Percentiles rank a stretch among this genome's conserved stretches.
phyloP scores from a whole-genome alignment of 192 early-diverging fungal species.

The Coemansia sp. region DNA sequence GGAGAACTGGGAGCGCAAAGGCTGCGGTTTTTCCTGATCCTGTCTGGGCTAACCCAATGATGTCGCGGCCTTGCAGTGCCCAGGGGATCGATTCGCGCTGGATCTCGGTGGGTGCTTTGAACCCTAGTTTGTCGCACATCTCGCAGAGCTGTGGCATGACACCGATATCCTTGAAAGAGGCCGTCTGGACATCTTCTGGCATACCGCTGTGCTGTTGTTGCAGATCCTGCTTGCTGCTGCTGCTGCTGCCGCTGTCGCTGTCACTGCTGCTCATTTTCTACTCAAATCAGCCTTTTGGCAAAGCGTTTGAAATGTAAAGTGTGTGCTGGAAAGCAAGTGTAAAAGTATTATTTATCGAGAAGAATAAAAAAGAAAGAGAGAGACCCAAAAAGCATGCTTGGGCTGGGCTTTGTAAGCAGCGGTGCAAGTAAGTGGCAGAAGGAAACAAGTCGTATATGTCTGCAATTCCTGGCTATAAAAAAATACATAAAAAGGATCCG shows the following conservation, averaged over 20 bases:
- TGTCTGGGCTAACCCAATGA: slow-evolving; percentile 98
- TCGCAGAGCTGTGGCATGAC: slow-evolving; percentile 85
- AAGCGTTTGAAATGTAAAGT: background rate
- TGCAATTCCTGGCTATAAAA: too few species aligned
- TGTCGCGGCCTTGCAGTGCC: slow-evolving; percentile 86
- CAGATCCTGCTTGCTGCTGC: background rate
- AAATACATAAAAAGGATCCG: too few species aligned
- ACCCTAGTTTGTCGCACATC: slow-evolving; percentile 84
- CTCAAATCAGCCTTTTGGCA: background rate
- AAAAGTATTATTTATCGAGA: background rate
- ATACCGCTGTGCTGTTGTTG: too few species aligned
- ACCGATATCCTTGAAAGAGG: slow-evolving; percentile 54
- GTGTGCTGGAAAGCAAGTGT: background rate
- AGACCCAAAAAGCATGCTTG: background rate
- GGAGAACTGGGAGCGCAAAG: slow-evolving; percentile 81
- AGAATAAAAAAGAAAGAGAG: background rate
- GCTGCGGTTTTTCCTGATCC: slow-evolving; percentile 89
- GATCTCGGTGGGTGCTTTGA: slow-evolving; percentile 87
- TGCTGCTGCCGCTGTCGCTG: slow-evolving; percentile 1
- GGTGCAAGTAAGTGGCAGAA: too few species aligned
- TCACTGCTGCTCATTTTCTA: slow-evolving; percentile 13
- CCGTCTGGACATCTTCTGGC: too few species aligned
- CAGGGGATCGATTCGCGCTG: slow-evolving; percentile 87
- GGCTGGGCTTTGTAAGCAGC: background rate
- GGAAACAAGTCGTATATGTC: too few species aligned